These are phyloP conservation scores for Metschnikowia picachoensis DNA, from an alignment of 805 yeast species.

Conservation along the genomic window DNA sequence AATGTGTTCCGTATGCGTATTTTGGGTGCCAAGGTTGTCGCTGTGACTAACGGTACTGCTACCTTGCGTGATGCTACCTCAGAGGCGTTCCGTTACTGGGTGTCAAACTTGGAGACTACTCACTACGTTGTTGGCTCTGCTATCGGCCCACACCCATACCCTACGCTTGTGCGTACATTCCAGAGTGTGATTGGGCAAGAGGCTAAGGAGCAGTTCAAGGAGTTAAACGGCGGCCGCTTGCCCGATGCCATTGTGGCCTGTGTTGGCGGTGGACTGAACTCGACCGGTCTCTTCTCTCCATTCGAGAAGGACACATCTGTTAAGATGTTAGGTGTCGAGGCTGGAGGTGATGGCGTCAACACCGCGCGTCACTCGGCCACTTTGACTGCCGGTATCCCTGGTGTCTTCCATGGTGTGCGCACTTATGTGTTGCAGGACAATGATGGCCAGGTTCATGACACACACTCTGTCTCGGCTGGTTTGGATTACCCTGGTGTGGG, in stretches of 20 bases:
- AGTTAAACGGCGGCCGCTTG: slow-evolving; percentile 71
- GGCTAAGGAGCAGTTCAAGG: slow-evolving; percentile 85
- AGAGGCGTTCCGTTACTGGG: slow-evolving; percentile 97
- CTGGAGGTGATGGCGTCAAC: slow-evolving; percentile 96
- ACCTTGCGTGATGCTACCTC: slow-evolving; percentile 97
- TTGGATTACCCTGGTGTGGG: slow-evolving; percentile 99
- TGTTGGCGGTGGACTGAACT: slow-evolving; percentile 99
- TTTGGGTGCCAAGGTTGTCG: slow-evolving; percentile 91
- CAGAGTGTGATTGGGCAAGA: slow-evolving; percentile 96
- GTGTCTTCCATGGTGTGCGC: slow-evolving; percentile 97
- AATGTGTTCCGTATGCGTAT: slow-evolving; percentile 97
- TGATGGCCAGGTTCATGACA: slow-evolving; percentile 96
- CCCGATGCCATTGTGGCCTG: slow-evolving; percentile 97
- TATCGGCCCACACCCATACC: slow-evolving; percentile 99
- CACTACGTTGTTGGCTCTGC: slow-evolving; percentile 98
- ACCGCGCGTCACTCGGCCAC: slow-evolving; percentile 93
- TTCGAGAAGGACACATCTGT: slow-evolving; percentile 80
- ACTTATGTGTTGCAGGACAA: slow-evolving; percentile 86
- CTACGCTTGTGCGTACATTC: slow-evolving; percentile 96
- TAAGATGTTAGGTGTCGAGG: slow-evolving; percentile 89
- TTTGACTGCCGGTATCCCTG: slow-evolving; percentile 89
- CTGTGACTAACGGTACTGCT: slow-evolving; percentile 91
- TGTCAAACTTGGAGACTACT: slow-evolving; percentile 75
- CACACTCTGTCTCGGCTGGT: slow-evolving; percentile 98
- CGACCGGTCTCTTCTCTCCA: slow-evolving; percentile 93